Conservation (phyloP, 805 yeast species). For the Maudiozyma pseudohumilis region DNA sequence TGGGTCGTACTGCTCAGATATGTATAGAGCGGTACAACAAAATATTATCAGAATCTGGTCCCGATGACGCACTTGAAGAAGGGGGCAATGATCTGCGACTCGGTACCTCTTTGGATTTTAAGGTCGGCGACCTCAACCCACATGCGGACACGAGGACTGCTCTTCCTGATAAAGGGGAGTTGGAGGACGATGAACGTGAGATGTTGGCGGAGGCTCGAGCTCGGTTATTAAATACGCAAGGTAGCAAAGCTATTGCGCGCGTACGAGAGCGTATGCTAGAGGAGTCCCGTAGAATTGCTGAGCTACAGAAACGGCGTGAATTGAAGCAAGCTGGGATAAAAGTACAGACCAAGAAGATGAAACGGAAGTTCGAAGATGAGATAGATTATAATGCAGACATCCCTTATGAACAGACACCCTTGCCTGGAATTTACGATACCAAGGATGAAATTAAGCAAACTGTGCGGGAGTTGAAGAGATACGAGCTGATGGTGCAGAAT, state of each 20-base stretch:
- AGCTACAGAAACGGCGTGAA: constrained; percentile 71
- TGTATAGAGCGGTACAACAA: constrained; percentile 79
- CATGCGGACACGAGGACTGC: constrained; percentile 74
- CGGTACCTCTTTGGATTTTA: constrained; percentile 25
- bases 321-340: constrained; percentile 70
- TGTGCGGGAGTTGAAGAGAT: constrained; percentile 30
- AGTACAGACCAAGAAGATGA: constrained; percentile 38
- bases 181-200: constrained; percentile 83
- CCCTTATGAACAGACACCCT: constrained; percentile 65
- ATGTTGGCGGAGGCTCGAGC: constrained; percentile 94
- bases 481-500: constrained; percentile 35
- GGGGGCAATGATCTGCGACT: constrained; percentile 34
- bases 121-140: constrained; percentile 52
- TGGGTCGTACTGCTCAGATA: constrained; percentile 79
- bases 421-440: constrained; percentile 58
- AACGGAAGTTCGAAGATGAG: constrained; percentile 44
- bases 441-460: constrained; percentile 45
- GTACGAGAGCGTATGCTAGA: constrained; percentile 75
- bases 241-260: constrained; percentile 87
- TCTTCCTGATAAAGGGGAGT: constrained; percentile 64
- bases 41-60: constrained; percentile 7
- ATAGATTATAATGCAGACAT: constrained; percentile 80
- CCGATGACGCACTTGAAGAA: constrained; percentile 4
- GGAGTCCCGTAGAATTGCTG: constrained; percentile 66
- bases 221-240: constrained; percentile 82